Evolutionary conservation across 441 rosid species (phyloP).

Genomic region (Pelargonium fulgidum): DNA sequence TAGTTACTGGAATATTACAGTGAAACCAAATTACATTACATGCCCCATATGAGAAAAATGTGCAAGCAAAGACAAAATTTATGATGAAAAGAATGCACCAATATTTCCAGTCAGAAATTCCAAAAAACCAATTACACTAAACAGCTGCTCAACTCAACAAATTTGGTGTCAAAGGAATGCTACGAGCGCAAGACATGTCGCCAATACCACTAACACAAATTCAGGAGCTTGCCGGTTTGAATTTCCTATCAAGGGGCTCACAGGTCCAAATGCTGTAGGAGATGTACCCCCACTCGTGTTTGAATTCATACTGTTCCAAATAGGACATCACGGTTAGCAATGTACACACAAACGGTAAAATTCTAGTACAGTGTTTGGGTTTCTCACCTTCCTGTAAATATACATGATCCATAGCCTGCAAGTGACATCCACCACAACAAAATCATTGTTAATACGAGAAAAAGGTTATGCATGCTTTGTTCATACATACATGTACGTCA

Average conservation of each 20-base stretch:
- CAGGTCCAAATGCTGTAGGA: constrained; percentile 66
- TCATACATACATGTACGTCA: neutral
- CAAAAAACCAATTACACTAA: neutral
- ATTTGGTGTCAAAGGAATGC: constrained; percentile 20
- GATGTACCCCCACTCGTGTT: constrained; percentile 32
- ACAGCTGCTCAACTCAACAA: neutral
- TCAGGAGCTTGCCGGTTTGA: constrained; percentile 26
- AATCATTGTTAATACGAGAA: constrained; percentile 1
- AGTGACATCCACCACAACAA: neutral
- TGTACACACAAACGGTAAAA: no score
- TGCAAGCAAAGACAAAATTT: no score
- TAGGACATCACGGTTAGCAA: neutral
- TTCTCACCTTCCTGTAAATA: constrained; percentile 60
- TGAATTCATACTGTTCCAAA: constrained; percentile 42
- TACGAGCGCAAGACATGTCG: constrained; percentile 27
- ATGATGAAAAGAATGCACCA: no score
- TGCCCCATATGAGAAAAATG: no score
- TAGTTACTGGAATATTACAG: no score
- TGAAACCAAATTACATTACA: no score
- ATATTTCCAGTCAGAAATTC: no score
- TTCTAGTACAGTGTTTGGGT: constrained; percentile 3
- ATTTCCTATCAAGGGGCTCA: constrained; percentile 48
- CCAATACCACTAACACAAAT: constrained; percentile 25
- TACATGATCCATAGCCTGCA: constrained; percentile 60
- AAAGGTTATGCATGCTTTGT: neutral